These are phyloP conservation scores for Tephrocybe sp. DNA, from an alignment of 768 basidiomycete species.

Conservation along the genomic window DNA sequence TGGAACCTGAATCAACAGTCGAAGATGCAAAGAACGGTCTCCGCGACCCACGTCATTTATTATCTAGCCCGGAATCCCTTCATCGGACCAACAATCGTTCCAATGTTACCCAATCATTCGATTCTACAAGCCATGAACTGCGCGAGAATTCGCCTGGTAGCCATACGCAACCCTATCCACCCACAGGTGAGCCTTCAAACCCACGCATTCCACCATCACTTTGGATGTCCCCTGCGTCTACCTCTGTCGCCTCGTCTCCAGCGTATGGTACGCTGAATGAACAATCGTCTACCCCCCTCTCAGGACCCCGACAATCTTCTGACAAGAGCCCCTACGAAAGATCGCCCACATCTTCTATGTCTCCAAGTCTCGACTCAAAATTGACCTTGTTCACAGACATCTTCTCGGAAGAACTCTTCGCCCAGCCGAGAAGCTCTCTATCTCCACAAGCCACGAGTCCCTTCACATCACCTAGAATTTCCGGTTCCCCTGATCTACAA, in stretches of 20 bases:
- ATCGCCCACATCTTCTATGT: conserved; percentile 38
- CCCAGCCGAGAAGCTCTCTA: conserved; percentile 30
- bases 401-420: conserved; percentile 70
- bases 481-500: conserved; percentile 70
- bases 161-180: conserved; percentile 24
- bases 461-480: conserved; percentile 64
- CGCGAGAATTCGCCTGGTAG: conserved; percentile 15
- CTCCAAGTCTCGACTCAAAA: conserved; percentile 53
- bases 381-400: conserved; percentile 68
- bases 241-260: conserved; percentile 44
- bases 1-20: conserved; percentile 2
- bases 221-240: conserved; percentile 78
- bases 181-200: conserved; percentile 49
- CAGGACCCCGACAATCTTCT: conserved; percentile 31
- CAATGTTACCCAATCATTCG: conserved; percentile 7
- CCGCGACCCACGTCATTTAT: conserved; percentile 5
- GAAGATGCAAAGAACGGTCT: conserved; percentile 9
- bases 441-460: conserved; percentile 48
- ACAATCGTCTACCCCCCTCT: conserved; percentile 34
- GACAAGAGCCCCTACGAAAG: conserved; percentile 34
- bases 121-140: conserved; percentile 8
- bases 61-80: conserved; percentile 7
- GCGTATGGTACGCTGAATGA: conserved; percentile 37
- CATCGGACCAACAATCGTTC: conserved; percentile 15
- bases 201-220: conserved; percentile 69